Evolutionary conservation across 768 basidiomycete species (phyloP).

Genomic region (Pleurotus pulmonarius): DNA sequence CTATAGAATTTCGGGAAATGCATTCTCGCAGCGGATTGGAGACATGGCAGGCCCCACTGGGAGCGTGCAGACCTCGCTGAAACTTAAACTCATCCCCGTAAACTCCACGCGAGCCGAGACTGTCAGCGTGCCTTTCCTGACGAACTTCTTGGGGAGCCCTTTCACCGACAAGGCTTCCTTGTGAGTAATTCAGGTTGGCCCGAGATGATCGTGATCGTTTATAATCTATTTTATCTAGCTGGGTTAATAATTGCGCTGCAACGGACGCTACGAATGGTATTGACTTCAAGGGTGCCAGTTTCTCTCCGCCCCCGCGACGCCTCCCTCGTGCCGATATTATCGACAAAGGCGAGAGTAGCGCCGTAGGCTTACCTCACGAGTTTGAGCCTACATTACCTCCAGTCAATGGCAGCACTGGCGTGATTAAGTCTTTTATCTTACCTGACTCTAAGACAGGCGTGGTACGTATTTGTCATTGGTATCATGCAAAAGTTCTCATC

Average conservation of each 20-base stretch:
- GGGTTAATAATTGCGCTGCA: conserved; percentile 56
- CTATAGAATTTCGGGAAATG: conserved; percentile 42
- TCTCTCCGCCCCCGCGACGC: conserved; percentile 7
- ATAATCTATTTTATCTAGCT: conserved; percentile 31
- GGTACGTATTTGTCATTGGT: conserved; percentile 28
- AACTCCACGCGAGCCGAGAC: conserved; percentile 45
- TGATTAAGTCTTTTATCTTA: conserved; percentile 54
- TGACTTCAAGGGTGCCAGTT: conserved; percentile 28
- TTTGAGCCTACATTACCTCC: conserved; percentile 45
- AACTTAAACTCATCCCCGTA: conserved; percentile 41
- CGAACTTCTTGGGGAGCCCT: conserved; percentile 37
- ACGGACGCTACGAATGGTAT: conserved; percentile 47
- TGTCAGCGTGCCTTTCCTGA: conserved; percentile 50
- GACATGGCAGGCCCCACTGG: conserved; percentile 51
- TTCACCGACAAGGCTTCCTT: conserved; percentile 52
- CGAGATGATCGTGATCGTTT: background rate
- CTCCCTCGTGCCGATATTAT: conserved; percentile 35
- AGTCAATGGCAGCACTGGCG: conserved; percentile 42
- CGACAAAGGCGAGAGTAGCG: conserved; percentile 35
- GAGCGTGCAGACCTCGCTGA: conserved; percentile 42
- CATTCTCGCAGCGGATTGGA: conserved; percentile 57
- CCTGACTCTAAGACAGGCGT: conserved; percentile 57
- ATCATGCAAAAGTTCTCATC: background rate
- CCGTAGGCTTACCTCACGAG: conserved; percentile 41
- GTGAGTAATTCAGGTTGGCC: conserved; percentile 28